Evolutionary conservation across 805 yeast genomes (phyloP), one percentile per base, ranked within the genome.

Genomic region (Saturnispora quitensis): DNA sequence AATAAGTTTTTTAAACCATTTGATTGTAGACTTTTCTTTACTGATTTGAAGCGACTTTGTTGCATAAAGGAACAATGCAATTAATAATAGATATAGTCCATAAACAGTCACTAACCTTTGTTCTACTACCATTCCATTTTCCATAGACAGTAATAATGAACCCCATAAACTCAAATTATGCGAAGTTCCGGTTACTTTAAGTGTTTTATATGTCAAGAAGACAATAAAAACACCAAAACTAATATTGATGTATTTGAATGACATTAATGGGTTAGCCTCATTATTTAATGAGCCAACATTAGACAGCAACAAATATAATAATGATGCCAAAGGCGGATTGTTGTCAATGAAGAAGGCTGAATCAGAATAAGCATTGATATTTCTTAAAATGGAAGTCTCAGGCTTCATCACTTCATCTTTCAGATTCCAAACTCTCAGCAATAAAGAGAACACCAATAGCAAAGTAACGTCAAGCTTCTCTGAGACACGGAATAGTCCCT

Each of bases 311-410:
- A 87, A 84, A 63, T 73, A 85, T 34, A 85, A 63, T 82, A 86
- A 76, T 62, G 84, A 81, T 38, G 86, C 85, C 58, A 86, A 72
- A 4, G 95, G 95, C 8, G 95, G 95, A 62, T 85, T 86, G 43
- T 80, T 84, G 64, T 83, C 90, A 77, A 84, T 74, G 67, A 84
- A 85, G 62, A 73, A 84, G 17, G 67, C 67, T 18, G 88, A 86
- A 50, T 70, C 67, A 50, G 82, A 75, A 70, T 89, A 93, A 68
- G 86, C 36, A 18, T 50, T 25, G 25, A 50, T 38, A 20, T 38
- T 17, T 17, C 20, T 20, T 5, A 22, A 12, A 40, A 40, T 40
- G 15, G 44, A 6, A 15, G 44, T 40, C 24, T 24, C 44, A 24
- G 31, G 44, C 17, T 5, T 24, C 31, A 40, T 22, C 10, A 22